Conservation (phyloP, 192 early-diverging fungal genomes). For the Podochytrium sp. region DNA sequence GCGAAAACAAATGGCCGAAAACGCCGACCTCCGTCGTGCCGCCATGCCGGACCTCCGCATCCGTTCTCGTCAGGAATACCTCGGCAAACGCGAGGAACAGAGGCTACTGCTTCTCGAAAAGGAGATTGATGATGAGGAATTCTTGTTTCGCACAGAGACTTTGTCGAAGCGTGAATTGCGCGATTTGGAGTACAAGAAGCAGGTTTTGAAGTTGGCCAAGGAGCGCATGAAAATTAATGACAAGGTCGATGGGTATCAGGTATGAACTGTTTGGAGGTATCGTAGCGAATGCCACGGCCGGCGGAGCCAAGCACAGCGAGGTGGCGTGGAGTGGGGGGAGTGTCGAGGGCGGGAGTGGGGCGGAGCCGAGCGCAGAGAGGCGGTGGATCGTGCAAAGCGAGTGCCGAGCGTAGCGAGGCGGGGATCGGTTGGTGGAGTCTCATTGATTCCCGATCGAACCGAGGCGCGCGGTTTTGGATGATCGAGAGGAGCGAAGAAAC, state of each 20-base stretch:
- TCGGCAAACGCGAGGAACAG: constrained; percentile 84
- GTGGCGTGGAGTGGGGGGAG: no score
- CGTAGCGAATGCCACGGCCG: no score
- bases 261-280: no score
- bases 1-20: constrained; percentile 83
- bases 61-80: constrained; percentile 87
- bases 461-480: no score
- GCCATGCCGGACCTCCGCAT: constrained; percentile 82
- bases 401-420: no score
- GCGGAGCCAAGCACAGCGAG: no score
- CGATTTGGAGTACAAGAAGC: constrained; percentile 83
- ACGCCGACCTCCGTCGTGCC: constrained; percentile 67
- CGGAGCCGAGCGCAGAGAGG: no score
- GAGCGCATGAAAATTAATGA: constrained; percentile 80
- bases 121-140: constrained; percentile 87
- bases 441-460: no score
- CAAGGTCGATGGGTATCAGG: constrained; percentile 79
- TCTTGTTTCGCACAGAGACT: constrained; percentile 72
- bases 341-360: no score
- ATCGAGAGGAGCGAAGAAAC: no score
- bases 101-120: constrained; percentile 75
- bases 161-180: constrained; percentile 77
- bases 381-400: no score
- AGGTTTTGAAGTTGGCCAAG: constrained; percentile 81
- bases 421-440: no score